Evolutionary conservation across 306 rosid species (phyloP), one percentile per base, ranked within the genome.

Genomic region (Arachis hypogaea): DNA sequence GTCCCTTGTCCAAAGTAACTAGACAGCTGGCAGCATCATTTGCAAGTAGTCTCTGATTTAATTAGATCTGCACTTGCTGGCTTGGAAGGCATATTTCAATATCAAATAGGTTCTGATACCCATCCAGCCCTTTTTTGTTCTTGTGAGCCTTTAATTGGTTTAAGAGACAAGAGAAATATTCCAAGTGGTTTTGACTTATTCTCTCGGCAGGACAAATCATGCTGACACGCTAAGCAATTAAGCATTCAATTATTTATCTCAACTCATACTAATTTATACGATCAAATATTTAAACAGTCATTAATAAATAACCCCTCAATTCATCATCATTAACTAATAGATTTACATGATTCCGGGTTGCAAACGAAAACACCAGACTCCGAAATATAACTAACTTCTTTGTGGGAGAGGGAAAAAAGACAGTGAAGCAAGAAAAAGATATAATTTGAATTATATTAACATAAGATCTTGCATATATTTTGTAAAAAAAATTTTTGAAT

Each of bases 21-120:
- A 18, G 49, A 42, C 72, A 66, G 73, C 63, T 7, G 55, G 62
- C 56, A 47, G 62, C 46, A 40, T 38, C 14, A 4, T 59, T 61
- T 59, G 43, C 47, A 54, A 64, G 28, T 36, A 36, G 42, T 22
- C 9, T 16, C 3, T 38, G 49, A 62, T 44, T 62, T 62, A 16
- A 28, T 62, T 8, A 61, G 22, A 38, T 61, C 10, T n/a, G 47
- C 10, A 62, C 66, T 14, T 12, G 28, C 11, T 7, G 29, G 11
- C 28, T 22, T 22, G 28, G 28, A 62, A 12, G 30, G 66, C 66
- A 40, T 62, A 38, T 62, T 62, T 40, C 7, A 9, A 47, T 47
- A 2, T 47, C 28, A 22, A 49, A 49, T 49, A n/a, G 16, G 55
- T 49, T 49, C 55, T 49, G 55, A 49, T 49, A 10, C 18, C 55